Conservation (phyloP, 768 basidiomycete species). For the Tricholomella constricta region DNA sequence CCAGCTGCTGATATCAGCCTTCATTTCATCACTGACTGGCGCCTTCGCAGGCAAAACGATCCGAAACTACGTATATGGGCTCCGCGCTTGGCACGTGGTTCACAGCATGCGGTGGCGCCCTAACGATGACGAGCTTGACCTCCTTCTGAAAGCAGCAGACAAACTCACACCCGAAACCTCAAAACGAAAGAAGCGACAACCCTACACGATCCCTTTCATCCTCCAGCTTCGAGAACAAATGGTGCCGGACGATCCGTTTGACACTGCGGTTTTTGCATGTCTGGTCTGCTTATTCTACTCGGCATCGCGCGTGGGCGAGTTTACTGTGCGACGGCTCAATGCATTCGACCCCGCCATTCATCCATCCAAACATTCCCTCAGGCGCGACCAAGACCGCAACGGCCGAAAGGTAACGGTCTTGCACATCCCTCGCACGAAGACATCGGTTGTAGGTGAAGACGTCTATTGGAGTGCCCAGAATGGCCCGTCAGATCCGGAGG, state of each 20-base stretch:
- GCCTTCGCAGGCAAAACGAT: constrained; percentile 28
- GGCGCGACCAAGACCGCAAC: too few relatives aligned
- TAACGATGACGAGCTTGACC: constrained; percentile 25
- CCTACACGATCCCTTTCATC: constrained; percentile 22
- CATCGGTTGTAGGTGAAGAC: constrained; percentile 13
- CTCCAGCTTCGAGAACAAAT: neutral
- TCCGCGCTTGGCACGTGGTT: constrained; percentile 49
- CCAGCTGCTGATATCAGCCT: too few relatives aligned
- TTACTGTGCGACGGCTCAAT: constrained; percentile 1
- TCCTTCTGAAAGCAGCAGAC: constrained; percentile 28
- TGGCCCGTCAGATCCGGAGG: too few relatives aligned
- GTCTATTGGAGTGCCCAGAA: constrained; percentile 16
- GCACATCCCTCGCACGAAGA: constrained; percentile 18
- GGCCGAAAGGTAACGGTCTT: constrained; percentile 7
- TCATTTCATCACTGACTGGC: constrained; percentile 33
- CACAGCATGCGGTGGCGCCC: constrained; percentile 37
- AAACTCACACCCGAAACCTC: constrained; percentile 35
- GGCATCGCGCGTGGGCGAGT: neutral
- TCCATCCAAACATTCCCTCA: constrained; percentile 13
- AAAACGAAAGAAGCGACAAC: constrained; percentile 27
- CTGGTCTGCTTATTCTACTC: constrained; percentile 21
- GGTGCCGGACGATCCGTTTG: constrained; percentile 8
- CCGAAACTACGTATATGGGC: too few relatives aligned
- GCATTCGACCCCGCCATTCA: constrained; percentile 17
- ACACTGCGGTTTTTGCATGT: too few relatives aligned